phyloP scores from a whole-genome alignment of 352 stramenopile genomes.

The Pythium sukuiense region DNA sequence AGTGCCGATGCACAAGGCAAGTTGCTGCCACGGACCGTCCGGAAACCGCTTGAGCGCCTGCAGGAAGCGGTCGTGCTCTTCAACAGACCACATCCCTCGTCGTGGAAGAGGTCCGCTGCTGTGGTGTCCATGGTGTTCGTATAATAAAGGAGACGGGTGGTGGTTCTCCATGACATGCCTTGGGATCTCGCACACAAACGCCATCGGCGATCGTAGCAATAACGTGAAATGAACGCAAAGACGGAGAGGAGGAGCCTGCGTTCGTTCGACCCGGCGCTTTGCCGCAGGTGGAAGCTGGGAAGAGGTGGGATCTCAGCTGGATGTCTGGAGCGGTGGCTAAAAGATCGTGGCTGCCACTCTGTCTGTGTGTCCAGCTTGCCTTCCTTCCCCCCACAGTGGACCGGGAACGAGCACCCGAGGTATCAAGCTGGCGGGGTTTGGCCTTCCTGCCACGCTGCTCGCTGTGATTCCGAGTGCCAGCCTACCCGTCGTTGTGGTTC shows the following conservation, averaged over 20 bases:
- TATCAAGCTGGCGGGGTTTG: not conserved
- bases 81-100: slow-evolving; percentile 27
- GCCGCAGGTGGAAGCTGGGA: not conserved
- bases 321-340: slow-evolving; percentile 1
- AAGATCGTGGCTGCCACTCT: not conserved
- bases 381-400: not conserved
- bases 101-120: not conserved
- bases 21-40: slow-evolving; percentile 24
- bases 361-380: not conserved
- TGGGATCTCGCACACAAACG: slow-evolving; percentile 6
- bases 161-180: slow-evolving; percentile 2
- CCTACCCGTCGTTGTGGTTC: not conserved
- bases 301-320: slow-evolving; percentile 6
- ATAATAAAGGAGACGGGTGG: slow-evolving; percentile 5
- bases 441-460: too few relatives aligned
- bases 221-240: slow-evolving; percentile 2
- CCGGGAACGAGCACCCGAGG: not conserved
- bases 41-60: slow-evolving; percentile 30
- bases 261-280: not conserved
- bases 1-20: slow-evolving; percentile 25
- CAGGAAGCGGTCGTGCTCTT: slow-evolving; percentile 37
- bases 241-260: not conserved
- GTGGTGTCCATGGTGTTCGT: slow-evolving; percentile 17
- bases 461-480: too few relatives aligned
- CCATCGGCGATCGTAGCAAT: not conserved